Conservation (phyloP, 2,329 filamentous ascomycete genomes). For the Fusarium solani-melongenae region DNA sequence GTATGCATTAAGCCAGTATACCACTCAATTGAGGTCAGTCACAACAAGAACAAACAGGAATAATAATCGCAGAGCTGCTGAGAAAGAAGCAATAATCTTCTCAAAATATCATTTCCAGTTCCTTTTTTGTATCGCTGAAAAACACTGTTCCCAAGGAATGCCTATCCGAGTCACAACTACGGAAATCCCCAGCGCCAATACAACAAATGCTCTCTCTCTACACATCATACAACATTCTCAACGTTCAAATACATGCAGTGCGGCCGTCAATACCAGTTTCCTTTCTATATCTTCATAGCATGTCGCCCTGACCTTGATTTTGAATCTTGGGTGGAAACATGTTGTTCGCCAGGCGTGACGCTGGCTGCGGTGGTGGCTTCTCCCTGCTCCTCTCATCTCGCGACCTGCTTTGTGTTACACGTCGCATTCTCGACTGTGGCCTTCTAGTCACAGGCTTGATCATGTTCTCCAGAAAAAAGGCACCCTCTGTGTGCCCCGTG, state of each 20-base stretch:
- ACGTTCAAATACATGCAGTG: constrained; percentile 14
- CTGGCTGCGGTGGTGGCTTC: constrained; percentile 52
- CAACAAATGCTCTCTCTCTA: constrained; percentile 9
- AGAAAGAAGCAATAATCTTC: not conserved
- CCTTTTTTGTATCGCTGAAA: constrained; percentile 5
- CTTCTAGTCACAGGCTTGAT: constrained; percentile 68
- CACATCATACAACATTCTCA: constrained; percentile 26
- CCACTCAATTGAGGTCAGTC: constrained; percentile 2
- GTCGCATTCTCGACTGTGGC: constrained; percentile 58
- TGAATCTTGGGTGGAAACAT: constrained; percentile 47
- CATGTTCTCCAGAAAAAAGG: constrained; percentile 70
- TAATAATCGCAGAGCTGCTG: not conserved
- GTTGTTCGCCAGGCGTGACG: constrained; percentile 54
- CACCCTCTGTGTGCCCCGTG: constrained; percentile 55
- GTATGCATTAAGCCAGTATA: constrained; percentile 32
- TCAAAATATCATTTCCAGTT: constrained; percentile 3
- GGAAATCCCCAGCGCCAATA: constrained; percentile 19
- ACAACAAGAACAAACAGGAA: not conserved
- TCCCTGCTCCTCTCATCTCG: constrained; percentile 49
- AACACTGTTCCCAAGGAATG: not conserved
- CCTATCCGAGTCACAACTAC: not conserved
- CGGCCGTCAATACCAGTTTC: not conserved
- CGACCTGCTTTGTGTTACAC: constrained; percentile 47
- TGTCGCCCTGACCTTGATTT: constrained; percentile 51
- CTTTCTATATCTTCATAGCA: constrained; percentile 42